Conservation (phyloP, 106 monocot species). For the Dactylorhiza incarnata region DNA sequence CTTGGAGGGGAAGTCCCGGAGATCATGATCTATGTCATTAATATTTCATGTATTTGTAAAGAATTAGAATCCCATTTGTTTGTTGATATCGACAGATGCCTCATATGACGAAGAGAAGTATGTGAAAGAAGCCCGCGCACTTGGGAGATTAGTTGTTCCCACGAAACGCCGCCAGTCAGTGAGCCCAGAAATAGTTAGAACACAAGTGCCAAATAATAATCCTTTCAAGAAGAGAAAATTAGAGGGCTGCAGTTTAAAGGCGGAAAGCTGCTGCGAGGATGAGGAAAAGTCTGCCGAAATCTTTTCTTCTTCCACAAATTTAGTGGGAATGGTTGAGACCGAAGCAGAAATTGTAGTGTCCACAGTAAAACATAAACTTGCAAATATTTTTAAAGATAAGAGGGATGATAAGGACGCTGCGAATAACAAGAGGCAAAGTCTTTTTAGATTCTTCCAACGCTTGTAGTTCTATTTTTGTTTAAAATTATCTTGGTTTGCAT, state of each 20-base stretch:
- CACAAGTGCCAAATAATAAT: slow-evolving; percentile 52
- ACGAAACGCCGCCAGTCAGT: slow-evolving; percentile 1
- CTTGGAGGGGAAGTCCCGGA: no score
- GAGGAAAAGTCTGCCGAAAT: neutral
- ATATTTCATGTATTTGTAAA: no score
- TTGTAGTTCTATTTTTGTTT: slow-evolving; percentile 7
- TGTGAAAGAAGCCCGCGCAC: slow-evolving; percentile 46
- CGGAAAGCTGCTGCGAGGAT: neutral
- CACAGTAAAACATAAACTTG: slow-evolving; percentile 10
- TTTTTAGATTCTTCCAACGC: slow-evolving; percentile 44
- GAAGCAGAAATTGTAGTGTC: neutral
- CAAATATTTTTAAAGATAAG: slow-evolving; percentile 14
- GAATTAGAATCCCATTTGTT: no score
- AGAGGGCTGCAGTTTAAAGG: neutral
- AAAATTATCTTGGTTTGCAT: no score
- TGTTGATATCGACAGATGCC: slow-evolving; percentile 16
- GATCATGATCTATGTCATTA: no score
- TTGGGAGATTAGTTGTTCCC: slow-evolving; percentile 41
- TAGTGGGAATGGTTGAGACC: neutral
- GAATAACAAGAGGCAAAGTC: slow-evolving; percentile 26
- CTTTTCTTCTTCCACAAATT: neutral
- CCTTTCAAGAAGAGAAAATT: slow-evolving; percentile 62
- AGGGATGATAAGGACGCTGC: slow-evolving; percentile 14
- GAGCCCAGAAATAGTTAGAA: slow-evolving; percentile 14
- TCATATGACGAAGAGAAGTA: slow-evolving; percentile 28